Conservation (phyloP, 2,329 filamentous ascomycete species). For the Rutstroemia sp. region DNA sequence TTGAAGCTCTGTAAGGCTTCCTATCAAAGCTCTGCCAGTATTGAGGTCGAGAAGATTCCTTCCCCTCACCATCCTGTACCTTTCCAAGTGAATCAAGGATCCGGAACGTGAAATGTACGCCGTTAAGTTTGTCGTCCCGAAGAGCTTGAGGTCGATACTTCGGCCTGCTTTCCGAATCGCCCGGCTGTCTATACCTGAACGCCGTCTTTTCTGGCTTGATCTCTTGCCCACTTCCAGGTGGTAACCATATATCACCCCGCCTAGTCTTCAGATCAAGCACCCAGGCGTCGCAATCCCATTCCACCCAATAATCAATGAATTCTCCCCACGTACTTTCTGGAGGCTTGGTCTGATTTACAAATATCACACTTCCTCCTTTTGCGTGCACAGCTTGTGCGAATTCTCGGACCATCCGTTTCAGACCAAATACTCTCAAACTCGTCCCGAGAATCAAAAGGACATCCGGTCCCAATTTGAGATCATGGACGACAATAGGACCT, state of each 20-base stretch:
- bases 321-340: slow-evolving; percentile 67
- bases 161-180: not conserved
- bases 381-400: slow-evolving; percentile 63
- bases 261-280: slow-evolving; percentile 47
- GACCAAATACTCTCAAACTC: slow-evolving; percentile 61
- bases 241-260: slow-evolving; percentile 27
- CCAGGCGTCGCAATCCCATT: slow-evolving; percentile 71
- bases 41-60: slow-evolving; percentile 9
- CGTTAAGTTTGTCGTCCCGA: slow-evolving; percentile 27
- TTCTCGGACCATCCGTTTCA: slow-evolving; percentile 63
- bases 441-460: slow-evolving; percentile 64
- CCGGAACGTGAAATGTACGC: slow-evolving; percentile 24
- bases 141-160: slow-evolving; percentile 16
- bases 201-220: slow-evolving; percentile 13
- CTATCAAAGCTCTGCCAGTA: slow-evolving; percentile 13
- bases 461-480: slow-evolving; percentile 57
- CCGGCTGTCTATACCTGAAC: not conserved
- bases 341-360: slow-evolving; percentile 67
- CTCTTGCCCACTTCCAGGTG: slow-evolving; percentile 18
- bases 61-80: slow-evolving; percentile 16
- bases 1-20: slow-evolving; percentile 3
- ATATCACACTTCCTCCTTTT: slow-evolving; percentile 60
- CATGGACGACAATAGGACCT: slow-evolving; percentile 60
- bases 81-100: slow-evolving; percentile 23
- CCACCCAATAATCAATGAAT: slow-evolving; percentile 65